A percentile compares a stretch with the other conserved stretches of the same genome.
These are phyloP conservation scores for Saccharomycopsis sp. DNA, from an alignment of 805 yeast species.

Conservation along the genomic window DNA sequence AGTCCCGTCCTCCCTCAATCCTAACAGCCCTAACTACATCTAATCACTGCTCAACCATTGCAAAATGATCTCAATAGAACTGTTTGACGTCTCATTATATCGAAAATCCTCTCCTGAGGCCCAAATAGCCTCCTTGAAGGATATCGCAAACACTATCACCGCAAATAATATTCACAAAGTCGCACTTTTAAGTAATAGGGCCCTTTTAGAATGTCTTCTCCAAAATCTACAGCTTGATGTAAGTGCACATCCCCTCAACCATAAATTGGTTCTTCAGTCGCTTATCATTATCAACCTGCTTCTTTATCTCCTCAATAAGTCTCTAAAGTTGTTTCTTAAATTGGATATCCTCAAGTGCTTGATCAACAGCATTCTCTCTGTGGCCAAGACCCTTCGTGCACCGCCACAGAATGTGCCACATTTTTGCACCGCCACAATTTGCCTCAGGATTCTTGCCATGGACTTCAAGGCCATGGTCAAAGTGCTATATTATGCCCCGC, in stretches of 20 bases:
- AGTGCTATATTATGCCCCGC: not conserved
- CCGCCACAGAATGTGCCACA: not conserved
- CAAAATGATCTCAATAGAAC: not conserved
- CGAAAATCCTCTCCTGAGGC: not conserved
- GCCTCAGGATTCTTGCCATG: not conserved
- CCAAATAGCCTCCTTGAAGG: not conserved
- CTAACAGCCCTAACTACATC: not conserved
- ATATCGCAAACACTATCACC: not conserved
- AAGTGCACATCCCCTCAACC: not conserved
- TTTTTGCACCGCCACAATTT: not conserved
- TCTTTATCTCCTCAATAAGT: conserved; percentile 1
- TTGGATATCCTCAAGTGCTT: not conserved
- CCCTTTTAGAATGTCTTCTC: not conserved
- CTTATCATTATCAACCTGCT: conserved; percentile 5
- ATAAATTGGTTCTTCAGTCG: not conserved
- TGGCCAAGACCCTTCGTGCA: not conserved
- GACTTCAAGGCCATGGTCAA: conserved; percentile 1
- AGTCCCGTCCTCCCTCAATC: too few relatives aligned
- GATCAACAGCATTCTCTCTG: not conserved
- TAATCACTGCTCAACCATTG: not conserved
- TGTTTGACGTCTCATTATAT: not conserved
- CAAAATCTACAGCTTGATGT: not conserved
- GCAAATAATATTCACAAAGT: conserved; percentile 8
- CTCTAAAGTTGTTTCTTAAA: conserved; percentile 1
- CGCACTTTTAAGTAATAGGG: not conserved